Conservation (phyloP, 371 early-diverging fungal species). For the Caulochytrium protostelioides region DNA sequence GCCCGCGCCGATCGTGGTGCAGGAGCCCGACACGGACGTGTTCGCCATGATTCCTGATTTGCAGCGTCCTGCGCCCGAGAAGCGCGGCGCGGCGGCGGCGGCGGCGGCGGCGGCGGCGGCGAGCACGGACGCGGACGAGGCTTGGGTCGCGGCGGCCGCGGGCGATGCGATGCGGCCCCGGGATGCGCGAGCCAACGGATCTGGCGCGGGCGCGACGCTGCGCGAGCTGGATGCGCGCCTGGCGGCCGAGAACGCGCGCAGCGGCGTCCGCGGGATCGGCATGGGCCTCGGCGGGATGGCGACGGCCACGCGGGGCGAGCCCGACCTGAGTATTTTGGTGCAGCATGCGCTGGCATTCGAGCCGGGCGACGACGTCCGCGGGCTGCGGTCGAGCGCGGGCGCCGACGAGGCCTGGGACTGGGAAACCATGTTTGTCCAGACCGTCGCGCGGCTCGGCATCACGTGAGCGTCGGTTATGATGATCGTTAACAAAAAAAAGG, state of each 20-base stretch:
- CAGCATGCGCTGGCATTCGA: no score
- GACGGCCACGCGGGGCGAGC: no score
- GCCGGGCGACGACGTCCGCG: no score
- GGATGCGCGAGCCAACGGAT: background rate
- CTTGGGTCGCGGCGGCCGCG: background rate
- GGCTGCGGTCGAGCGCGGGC: no score
- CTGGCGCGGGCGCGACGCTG: background rate
- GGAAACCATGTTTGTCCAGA: no score
- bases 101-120: background rate
- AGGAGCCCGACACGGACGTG: background rate
- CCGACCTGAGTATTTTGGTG: no score
- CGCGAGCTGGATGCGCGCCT: background rate
- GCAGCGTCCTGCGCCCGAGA: no score
- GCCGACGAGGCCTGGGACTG: no score
- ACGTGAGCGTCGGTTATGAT: no score
- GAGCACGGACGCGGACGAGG: background rate
- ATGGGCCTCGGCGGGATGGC: no score
- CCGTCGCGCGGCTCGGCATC: no score
- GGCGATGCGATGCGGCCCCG: background rate
- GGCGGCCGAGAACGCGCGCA: background rate
- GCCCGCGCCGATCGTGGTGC: background rate
- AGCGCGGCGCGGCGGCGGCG: background rate
- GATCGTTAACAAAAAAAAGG: no score
- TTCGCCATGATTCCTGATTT: background rate
- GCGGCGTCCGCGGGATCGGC: background rate